Evolutionary conservation across 2,329 filamentous ascomycete genomes (phyloP).

Genomic region (Neonectria punicea): DNA sequence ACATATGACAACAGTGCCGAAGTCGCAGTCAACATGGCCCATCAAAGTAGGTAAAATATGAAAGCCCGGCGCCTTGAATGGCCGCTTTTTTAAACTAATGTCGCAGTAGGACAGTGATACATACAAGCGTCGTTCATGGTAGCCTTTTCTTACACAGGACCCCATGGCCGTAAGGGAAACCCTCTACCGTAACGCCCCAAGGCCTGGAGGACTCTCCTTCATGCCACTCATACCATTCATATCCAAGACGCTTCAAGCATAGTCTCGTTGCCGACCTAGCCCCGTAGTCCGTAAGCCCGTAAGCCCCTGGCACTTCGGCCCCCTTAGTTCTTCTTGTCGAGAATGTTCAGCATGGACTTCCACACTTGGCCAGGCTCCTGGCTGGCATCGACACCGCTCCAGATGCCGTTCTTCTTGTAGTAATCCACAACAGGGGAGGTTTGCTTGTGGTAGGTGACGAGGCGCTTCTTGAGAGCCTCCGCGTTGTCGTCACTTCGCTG

Average conservation of each 20-base stretch:
- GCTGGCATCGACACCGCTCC: conserved; percentile 93
- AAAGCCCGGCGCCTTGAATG: conserved; percentile 29
- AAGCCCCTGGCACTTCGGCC: background rate
- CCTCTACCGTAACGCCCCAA: conserved; percentile 43
- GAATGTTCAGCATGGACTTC: conserved; percentile 89
- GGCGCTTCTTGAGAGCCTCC: conserved; percentile 93
- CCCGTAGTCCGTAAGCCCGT: background rate
- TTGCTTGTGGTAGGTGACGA: conserved; percentile 93
- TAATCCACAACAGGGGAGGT: conserved; percentile 92
- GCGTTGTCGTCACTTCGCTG: conserved; percentile 98
- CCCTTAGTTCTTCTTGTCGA: conserved; percentile 62
- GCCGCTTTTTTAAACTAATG: conserved; percentile 37
- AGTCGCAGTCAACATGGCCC: background rate
- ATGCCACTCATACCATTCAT: conserved; percentile 40
- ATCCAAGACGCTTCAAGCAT: conserved; percentile 37
- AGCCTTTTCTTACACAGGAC: conserved; percentile 42
- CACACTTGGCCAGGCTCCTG: conserved; percentile 96
- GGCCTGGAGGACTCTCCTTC: conserved; percentile 34
- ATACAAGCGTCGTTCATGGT: conserved; percentile 43
- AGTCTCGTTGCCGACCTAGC: conserved; percentile 1
- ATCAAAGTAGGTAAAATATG: background rate
- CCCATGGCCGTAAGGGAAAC: conserved; percentile 40
- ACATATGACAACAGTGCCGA: background rate
- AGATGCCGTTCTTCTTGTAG: conserved; percentile 98
- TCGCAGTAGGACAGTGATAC: conserved; percentile 39